phyloP scores from a whole-genome alignment of 2,329 filamentous ascomycete genomes.

The Aureobasidium sp. region DNA sequence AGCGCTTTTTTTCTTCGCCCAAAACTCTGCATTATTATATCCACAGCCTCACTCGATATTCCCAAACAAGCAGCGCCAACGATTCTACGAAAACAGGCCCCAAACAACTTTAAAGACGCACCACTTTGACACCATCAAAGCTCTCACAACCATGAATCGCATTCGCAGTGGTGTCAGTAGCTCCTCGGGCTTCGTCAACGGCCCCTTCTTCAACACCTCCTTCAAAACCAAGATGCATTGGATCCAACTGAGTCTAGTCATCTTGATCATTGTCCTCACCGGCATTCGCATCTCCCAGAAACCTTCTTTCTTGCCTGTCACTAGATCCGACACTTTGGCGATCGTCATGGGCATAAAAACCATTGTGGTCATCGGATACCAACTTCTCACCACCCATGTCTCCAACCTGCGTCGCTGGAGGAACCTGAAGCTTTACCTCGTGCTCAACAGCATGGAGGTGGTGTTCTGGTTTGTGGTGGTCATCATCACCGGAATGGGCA shows the following conservation, averaged over 20 bases:
- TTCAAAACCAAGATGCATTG: neutral
- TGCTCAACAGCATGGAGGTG: slow-evolving; percentile 37
- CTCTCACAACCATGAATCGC: no score
- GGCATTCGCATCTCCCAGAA: neutral
- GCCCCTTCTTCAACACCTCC: neutral
- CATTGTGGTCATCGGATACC: slow-evolving; percentile 36
- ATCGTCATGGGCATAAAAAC: slow-evolving; percentile 28
- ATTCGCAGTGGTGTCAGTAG: no score
- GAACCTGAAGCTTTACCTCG: slow-evolving; percentile 36
- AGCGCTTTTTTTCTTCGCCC: no score
- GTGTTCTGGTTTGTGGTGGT: slow-evolving; percentile 38
- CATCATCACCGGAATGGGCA: slow-evolving; percentile 22
- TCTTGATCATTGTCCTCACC: neutral
- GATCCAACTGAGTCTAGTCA: neutral
- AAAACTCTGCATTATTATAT: no score
- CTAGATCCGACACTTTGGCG: neutral
- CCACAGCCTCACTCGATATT: no score
- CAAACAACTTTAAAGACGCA: no score
- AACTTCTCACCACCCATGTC: slow-evolving; percentile 35
- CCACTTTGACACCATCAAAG: no score
- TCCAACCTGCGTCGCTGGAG: slow-evolving; percentile 31
- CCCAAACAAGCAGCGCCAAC: no score
- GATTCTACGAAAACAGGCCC: no score
- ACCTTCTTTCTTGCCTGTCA: neutral
- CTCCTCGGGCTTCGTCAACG: neutral